Evolutionary conservation across 116 monocot genomes (phyloP), one percentile per base, ranked within the genome.

Genomic region (Zostera marina): DNA sequence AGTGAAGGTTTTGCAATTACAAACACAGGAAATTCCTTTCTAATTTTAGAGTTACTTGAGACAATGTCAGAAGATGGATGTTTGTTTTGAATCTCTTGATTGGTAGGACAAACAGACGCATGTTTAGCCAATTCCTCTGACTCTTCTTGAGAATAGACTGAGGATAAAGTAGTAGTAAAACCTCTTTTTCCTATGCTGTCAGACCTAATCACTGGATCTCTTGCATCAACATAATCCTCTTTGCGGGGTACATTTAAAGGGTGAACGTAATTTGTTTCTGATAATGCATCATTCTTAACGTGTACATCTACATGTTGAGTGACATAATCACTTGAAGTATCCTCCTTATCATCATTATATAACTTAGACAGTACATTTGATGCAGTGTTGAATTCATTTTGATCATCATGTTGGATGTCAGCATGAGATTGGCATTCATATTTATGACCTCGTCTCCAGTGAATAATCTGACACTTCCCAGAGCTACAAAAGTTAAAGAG

Each of bases 381-480:
- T 24, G 51, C 54, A 16, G 9, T 32, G 38, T 59, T 70, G 14
- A 53, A 15, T 44, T 66, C 42, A 41, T 43, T 59, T 24, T 14
- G 5, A 19, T 14, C 48, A 41, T 76, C 42, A 49, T 62, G 14
- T 14, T 68, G 52, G 42, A 58, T 20, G 52, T 56, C 20, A 21
- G 20, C 49, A 67, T 66, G 61, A 48, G 71, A 67, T 25, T 10
- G 73, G 47, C 90, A 91, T 63, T 74, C 75, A 11, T 93, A 81
- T 52, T 81, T 93, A 70, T 93, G 93, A 20, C 93, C 93, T 68
- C 71, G 74, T 59, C 88, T 79, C 93, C 93, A 93, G 53, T 93
- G 84, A 57, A 73, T 58, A 61, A 88, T 93, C 67, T 93, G 93
- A 71, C 93, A 93, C 59, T 78, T 88, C 17, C 81, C 78, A 58